Percentiles rank a stretch among this genome's conserved stretches.
Conservation (phyloP, 2,329 filamentous ascomycete species). For the Ciborinia camelliae region DNA sequence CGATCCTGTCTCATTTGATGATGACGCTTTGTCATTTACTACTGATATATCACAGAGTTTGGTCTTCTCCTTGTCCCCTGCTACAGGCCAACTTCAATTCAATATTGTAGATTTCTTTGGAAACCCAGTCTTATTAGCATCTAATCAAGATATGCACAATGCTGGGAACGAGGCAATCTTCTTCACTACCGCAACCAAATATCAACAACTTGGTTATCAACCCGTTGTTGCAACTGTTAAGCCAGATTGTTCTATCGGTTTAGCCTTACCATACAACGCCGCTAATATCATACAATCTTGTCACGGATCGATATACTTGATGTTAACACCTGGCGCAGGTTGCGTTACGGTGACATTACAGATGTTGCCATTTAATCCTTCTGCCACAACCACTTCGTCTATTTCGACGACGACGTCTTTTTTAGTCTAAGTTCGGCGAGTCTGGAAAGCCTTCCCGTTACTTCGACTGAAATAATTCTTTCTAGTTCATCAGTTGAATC, state of each 20-base stretch:
- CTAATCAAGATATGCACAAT: slow-evolving; percentile 24
- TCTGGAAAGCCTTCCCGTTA: slow-evolving; percentile 6
- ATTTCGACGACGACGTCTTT: slow-evolving; percentile 5
- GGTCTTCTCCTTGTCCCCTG: slow-evolving; percentile 21
- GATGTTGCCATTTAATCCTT: slow-evolving; percentile 13
- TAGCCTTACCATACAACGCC: slow-evolving; percentile 22
- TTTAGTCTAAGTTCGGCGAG: slow-evolving; percentile 19
- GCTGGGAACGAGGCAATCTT: slow-evolving; percentile 24
- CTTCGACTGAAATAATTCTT: background rate
- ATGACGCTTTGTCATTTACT: slow-evolving; percentile 24
- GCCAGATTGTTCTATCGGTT: slow-evolving; percentile 21
- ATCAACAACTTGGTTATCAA: slow-evolving; percentile 15
- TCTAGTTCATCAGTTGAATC: slow-evolving; percentile 13
- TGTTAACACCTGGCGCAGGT: background rate
- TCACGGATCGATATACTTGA: slow-evolving; percentile 11
- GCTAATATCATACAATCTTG: slow-evolving; percentile 18
- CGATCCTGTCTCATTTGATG: slow-evolving; percentile 21
- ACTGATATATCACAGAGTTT: slow-evolving; percentile 15
- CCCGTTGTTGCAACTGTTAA: slow-evolving; percentile 22
- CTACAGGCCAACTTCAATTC: slow-evolving; percentile 22
- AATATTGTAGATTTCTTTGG: slow-evolving; percentile 20
- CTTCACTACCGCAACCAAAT: slow-evolving; percentile 21
- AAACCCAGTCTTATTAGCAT: slow-evolving; percentile 21
- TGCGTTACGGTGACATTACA: slow-evolving; percentile 5
- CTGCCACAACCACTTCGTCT: background rate